Conservation (phyloP, 208 protist species). For the Herpetomonas tarakana region DNA sequence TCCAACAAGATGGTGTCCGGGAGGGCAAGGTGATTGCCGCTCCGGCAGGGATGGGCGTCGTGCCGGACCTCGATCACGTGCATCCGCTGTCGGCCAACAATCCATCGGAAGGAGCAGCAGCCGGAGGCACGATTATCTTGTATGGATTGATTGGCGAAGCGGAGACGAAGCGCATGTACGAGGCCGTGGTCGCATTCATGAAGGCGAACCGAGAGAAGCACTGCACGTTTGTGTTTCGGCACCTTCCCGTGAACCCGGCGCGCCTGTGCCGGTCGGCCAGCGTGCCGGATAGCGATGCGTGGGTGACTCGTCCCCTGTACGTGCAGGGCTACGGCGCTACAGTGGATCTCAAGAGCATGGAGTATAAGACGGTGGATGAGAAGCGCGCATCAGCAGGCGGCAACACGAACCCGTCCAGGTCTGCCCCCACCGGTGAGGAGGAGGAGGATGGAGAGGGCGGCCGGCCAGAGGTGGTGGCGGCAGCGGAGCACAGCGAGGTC, state of each 20-base stretch:
- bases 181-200: slow-evolving; percentile 15
- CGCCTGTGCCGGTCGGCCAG: slow-evolving; percentile 13
- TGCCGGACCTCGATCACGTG: slow-evolving; percentile 38
- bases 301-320: slow-evolving; percentile 37
- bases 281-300: neutral
- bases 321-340: slow-evolving; percentile 95
- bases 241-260: slow-evolving; percentile 38
- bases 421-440: neutral
- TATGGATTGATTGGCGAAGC: slow-evolving; percentile 60
- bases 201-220: neutral
- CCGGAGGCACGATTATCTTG: slow-evolving; percentile 28
- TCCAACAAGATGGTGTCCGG: neutral
- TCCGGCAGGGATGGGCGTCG: neutral
- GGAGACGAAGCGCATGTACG: slow-evolving; percentile 27
- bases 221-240: slow-evolving; percentile 44
- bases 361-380: slow-evolving; percentile 97
- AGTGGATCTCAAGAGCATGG: slow-evolving; percentile 95
- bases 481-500: slow-evolving; percentile 10
- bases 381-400: slow-evolving; percentile 18
- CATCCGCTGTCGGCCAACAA: slow-evolving; percentile 10
- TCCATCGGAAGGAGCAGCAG: neutral
- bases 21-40: neutral
- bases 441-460: neutral
- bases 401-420: slow-evolving; percentile 1
- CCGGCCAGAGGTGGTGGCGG: neutral